phyloP scores from a whole-genome alignment of 2,329 filamentous ascomycete genomes.

The Fusarium sp. region DNA sequence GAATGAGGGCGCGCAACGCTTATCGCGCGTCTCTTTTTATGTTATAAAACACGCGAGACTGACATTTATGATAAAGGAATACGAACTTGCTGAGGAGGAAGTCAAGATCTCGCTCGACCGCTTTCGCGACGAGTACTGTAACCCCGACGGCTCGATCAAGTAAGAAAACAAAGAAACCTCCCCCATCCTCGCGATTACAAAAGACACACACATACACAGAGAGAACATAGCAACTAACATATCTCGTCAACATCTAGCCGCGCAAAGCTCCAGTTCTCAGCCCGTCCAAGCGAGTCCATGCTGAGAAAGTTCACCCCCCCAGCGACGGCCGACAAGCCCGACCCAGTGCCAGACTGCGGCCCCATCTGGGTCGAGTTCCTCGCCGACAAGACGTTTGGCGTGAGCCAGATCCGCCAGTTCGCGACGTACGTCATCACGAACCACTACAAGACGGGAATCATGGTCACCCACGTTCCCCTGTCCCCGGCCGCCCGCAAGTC shows the following conservation, averaged over 20 bases:
- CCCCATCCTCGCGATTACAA: conserved; percentile 2
- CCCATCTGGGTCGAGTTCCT: conserved; percentile 95
- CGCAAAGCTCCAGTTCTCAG: conserved; percentile 84
- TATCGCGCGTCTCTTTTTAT: conserved; percentile 7
- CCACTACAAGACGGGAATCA: conserved; percentile 88
- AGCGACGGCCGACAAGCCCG: conserved; percentile 71
- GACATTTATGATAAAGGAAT: conserved; percentile 68
- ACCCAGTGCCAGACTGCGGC: conserved; percentile 77
- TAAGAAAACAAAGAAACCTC: conserved; percentile 54
- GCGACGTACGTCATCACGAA: conserved; percentile 80
- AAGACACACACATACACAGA: neutral
- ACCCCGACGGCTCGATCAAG: conserved; percentile 77
- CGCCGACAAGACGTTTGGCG: conserved; percentile 78
- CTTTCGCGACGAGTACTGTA: conserved; percentile 76
- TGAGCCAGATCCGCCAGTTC: conserved; percentile 91
- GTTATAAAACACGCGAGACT: conserved; percentile 7
- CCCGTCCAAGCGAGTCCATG: conserved; percentile 84
- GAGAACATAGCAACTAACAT: neutral
- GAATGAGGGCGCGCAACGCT: neutral
- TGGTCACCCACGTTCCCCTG: conserved; percentile 82
- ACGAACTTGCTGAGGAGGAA: conserved; percentile 89
- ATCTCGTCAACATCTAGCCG: conserved; percentile 62
- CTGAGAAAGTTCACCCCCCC: conserved; percentile 80
- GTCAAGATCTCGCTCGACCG: conserved; percentile 84
- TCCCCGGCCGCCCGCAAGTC: conserved; percentile 88